phyloP scores from a whole-genome alignment of 2,329 filamentous ascomycete species.

The Fusarium dlaminii region DNA sequence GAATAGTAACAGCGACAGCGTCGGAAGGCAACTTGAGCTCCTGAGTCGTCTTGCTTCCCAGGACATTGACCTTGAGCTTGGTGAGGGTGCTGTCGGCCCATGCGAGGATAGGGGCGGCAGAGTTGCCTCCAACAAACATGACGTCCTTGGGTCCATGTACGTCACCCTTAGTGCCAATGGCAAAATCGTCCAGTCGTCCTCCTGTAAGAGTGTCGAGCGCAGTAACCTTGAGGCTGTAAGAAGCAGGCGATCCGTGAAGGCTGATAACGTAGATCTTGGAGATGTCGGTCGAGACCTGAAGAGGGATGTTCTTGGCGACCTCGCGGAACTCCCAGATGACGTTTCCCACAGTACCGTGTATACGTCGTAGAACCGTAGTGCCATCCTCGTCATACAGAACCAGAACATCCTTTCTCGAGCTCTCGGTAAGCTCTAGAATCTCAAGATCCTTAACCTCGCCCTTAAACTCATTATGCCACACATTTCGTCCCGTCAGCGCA shows the following conservation, averaged over 20 bases:
- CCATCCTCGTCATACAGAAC: slow-evolving; percentile 71
- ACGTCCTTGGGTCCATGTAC: slow-evolving; percentile 71
- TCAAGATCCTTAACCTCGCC: slow-evolving; percentile 76
- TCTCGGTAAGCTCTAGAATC: slow-evolving; percentile 76
- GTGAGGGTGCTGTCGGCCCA: slow-evolving; percentile 74
- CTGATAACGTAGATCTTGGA: slow-evolving; percentile 80
- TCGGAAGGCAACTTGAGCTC: slow-evolving; percentile 61
- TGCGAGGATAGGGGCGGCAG: slow-evolving; percentile 76
- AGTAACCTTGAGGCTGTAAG: slow-evolving; percentile 80
- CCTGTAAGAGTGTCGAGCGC: slow-evolving; percentile 79
- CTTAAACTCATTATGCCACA: slow-evolving; percentile 74
- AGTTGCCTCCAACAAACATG: slow-evolving; percentile 79
- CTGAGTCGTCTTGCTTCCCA: slow-evolving; percentile 68
- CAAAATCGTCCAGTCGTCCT: slow-evolving; percentile 75
- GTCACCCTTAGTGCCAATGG: slow-evolving; percentile 78
- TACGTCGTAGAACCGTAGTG: slow-evolving; percentile 69
- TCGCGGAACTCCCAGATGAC: slow-evolving; percentile 83
- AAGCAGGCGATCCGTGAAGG: slow-evolving; percentile 73
- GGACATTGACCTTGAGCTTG: slow-evolving; percentile 75
- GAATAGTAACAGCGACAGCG: slow-evolving; percentile 68
- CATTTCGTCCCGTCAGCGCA: slow-evolving; percentile 79
- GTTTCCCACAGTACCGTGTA: slow-evolving; percentile 77
- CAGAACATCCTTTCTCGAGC: slow-evolving; percentile 74
- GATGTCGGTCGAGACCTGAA: slow-evolving; percentile 78
- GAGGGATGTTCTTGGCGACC: slow-evolving; percentile 72